Base-by-base conservation (phyloP, 2,329 filamentous ascomycete species). In the Raffaelea arxii region DNA sequence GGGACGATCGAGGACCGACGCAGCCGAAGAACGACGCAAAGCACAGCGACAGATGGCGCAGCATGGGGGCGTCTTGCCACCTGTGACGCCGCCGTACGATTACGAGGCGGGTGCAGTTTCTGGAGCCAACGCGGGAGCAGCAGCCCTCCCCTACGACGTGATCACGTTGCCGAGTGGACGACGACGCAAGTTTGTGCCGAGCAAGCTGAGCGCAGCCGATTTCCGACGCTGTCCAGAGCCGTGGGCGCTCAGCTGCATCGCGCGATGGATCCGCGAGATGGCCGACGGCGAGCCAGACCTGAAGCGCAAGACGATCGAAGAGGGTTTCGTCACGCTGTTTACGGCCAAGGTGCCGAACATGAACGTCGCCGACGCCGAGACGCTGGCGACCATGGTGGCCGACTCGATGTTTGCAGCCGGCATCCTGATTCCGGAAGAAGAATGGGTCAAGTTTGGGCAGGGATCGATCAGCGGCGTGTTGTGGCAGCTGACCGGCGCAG, bases 341-440 rank as follows among this genome's bases (percentile, higher is more conserved):
- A 94, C 87, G 2, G 78, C 86, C 65, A 97, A 96, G 64, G 89
- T 98, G 1, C 90, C 92, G 0, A 98, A 89, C 1, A 96, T 98
- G 88, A 97, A 98, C 56, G 91, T 92, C 37, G 90, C 91, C 6
- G 94, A 98, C 69, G 92, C 92, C 1, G 92, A 98, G 62, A 84
- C 82, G 1, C 71, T 98, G 44, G 87, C 86, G 51, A 77, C 78
- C 49, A 80, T 79, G 36, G 86, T 95, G 1, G 81, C 94, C 2
- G 72, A 80, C 46, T 78, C 82, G 41, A 92, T 98, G 86, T 77
- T 91, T 53, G 74, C 78, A 22, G 80, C 83, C 9, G 83, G 82
- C 35, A 86, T 88, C 11, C 68, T 98, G 25, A 71, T 94, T 5
- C 82, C 83, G 14, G 91, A 96, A 27, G 92, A 98, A 63, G 94